phyloP scores from a whole-genome alignment of 2,329 filamentous ascomycete genomes.

The Calcarisporium arbuscula region DNA sequence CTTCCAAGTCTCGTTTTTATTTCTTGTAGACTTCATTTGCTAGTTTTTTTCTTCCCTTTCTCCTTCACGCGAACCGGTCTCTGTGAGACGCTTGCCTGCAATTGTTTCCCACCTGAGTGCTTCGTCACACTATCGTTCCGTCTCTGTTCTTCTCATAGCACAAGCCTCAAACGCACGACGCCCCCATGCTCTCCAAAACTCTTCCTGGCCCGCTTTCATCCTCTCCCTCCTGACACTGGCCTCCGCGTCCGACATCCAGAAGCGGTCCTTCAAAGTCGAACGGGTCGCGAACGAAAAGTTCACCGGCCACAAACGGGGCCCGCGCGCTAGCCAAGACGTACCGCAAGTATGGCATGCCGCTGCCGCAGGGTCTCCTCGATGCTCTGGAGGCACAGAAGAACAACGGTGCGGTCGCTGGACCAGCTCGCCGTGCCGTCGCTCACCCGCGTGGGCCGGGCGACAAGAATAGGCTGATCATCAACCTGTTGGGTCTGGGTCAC shows the following conservation, averaged over 20 bases:
- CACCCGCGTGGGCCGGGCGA: background rate
- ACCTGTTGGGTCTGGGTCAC: background rate
- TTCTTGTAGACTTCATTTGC: no score
- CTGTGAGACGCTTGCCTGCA: no score
- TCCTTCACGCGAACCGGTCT: no score
- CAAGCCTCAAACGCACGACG: no score
- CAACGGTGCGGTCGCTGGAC: constrained; percentile 8
- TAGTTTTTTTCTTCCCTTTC: no score
- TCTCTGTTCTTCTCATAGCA: no score
- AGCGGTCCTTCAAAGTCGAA: constrained; percentile 57
- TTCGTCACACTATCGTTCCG: no score
- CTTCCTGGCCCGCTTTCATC: constrained; percentile 27
- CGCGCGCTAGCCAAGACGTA: constrained; percentile 59
- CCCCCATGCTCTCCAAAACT: constrained; percentile 12
- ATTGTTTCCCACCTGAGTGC: no score
- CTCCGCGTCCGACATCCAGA: constrained; percentile 36
- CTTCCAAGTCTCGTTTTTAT: no score
- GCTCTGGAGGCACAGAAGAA: constrained; percentile 22
- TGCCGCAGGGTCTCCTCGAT: constrained; percentile 36
- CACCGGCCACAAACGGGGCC: constrained; percentile 48
- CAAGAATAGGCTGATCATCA: background rate
- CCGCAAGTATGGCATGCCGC: constrained; percentile 57
- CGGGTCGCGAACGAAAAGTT: constrained; percentile 50
- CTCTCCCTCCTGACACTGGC: constrained; percentile 41
- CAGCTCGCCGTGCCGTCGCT: background rate